phyloP scores from a whole-genome alignment of 2,329 filamentous ascomycete genomes.

The Cladophialophora bantiana region DNA sequence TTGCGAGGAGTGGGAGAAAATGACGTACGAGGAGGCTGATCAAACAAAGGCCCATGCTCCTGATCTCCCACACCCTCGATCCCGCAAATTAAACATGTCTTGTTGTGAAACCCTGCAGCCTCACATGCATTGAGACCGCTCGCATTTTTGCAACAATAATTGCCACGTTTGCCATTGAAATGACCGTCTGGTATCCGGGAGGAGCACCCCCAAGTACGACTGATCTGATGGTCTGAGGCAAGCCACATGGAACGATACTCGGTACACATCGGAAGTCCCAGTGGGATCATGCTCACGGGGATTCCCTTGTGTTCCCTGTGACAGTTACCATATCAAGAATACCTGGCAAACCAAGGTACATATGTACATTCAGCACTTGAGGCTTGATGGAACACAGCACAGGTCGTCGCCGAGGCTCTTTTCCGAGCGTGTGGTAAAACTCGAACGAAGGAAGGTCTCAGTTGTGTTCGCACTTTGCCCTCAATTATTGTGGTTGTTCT shows the following conservation, averaged over 20 bases:
- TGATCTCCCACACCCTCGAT: constrained; percentile 7
- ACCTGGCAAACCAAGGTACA: neutral
- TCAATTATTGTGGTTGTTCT: too few relatives aligned
- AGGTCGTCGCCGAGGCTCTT: too few relatives aligned
- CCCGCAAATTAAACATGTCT: constrained; percentile 19
- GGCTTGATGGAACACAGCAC: too few relatives aligned
- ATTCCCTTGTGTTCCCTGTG: neutral
- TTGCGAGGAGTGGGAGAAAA: neutral
- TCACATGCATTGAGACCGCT: neutral
- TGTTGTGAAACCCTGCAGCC: neutral
- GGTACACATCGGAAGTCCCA: neutral
- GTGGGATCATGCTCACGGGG: neutral
- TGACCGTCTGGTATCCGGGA: neutral
- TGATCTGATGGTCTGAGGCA: neutral
- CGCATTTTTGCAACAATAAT: neutral
- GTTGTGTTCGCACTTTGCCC: too few relatives aligned
- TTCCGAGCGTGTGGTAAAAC: too few relatives aligned
- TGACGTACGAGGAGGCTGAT: constrained; percentile 8
- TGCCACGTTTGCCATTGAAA: neutral
- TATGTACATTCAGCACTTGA: too few relatives aligned
- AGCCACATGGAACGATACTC: neutral
- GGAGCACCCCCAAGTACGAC: neutral
- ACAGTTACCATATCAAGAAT: neutral
- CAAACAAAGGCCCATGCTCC: constrained; percentile 3
- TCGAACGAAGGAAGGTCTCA: too few relatives aligned